Base-by-base conservation (phyloP, 352 stramenopile genomes). In the Globisporangium takayamanum region DNA sequence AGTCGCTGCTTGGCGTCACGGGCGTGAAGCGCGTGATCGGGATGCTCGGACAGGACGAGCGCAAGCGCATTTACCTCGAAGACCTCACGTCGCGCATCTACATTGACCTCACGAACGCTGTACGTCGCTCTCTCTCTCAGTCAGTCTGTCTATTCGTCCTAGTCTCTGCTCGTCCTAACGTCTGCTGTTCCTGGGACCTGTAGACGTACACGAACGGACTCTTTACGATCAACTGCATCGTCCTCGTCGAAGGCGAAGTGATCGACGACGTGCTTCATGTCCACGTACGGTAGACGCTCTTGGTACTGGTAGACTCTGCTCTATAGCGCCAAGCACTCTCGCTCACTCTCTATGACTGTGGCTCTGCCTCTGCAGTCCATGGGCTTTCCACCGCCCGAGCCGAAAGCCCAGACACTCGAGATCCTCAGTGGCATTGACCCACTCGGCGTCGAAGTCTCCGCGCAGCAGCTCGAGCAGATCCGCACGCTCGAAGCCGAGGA, bases 201-300 rank as follows among this genome's bases (percentile, higher is more conserved):
- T 63, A 89, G 78, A 75, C 69, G 11, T 94, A 88, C 61, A 94
- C 87, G 14, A 80, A 92, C 42, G 89, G 89, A 2, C 63, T 97
- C 20, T 95, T 98, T 57, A 97, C 90, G 6, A 76, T 97, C 64
- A 96, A 97, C 66, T 96, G 84, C 55, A 79, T 98, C 11, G 85
- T 98, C 7, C 63, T 98, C 11, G 90, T 98, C 5, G 88, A 98
- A 70, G 94, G 94, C 44, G 82, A 97, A 74, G 81, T 98, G n/a
- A 80, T 95, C 57, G 87, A 98, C 67, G 94, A 95, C 53, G 73
- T 97, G 7, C 73, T 97, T 41, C 80, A 95, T 60, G 79, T 97
- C 25, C 76, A 97, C 64, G 85, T 92, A 78, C 42, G 70, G 59
- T 14, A 46, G 41, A 20, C 18, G 41, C 41, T 12, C 15, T 46